A percentile compares a stretch with the other conserved stretches of the same genome.
Conservation (phyloP, 1,284 basidiomycete species). For the Boletus semigastroideus region DNA sequence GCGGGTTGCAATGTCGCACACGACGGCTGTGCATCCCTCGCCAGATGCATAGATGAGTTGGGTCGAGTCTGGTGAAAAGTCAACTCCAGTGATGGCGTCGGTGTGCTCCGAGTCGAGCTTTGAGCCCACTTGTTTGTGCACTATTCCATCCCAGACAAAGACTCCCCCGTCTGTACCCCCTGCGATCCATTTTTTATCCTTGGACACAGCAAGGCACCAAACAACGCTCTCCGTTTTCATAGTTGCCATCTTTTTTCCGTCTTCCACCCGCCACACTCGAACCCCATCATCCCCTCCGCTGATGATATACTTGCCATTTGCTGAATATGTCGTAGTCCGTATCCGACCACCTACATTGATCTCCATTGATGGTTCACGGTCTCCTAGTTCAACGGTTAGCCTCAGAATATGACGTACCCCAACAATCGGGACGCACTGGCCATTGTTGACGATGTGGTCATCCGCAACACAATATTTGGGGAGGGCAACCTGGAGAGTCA, state of each 20-base stretch:
- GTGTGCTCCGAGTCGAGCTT: no score
- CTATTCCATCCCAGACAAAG: not conserved
- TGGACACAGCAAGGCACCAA: not conserved
- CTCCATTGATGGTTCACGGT: no score
- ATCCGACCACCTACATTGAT: not conserved
- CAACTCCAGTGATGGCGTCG: not conserved
- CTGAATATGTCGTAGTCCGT: not conserved
- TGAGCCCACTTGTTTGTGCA: not conserved
- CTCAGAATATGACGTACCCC: no score
- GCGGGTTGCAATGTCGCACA: not conserved
- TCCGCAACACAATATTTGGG: no score
- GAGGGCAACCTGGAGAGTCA: no score
- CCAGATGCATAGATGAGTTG: not conserved
- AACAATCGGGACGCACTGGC: no score
- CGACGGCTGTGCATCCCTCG: not conserved
- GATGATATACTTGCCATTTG: not conserved
- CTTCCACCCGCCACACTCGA: not conserved
- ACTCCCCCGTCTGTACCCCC: not conserved
- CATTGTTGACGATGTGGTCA: no score
- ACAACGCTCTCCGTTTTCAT: not conserved
- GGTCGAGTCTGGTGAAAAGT: not conserved
- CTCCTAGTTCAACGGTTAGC: no score
- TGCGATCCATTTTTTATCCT: not conserved
- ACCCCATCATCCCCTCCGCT: not conserved
- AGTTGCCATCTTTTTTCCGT: not conserved